A percentile compares a stretch with the other conserved stretches of the same genome.
phyloP scores from a whole-genome alignment of 2,329 filamentous ascomycete genomes.

The Neofusicoccum laricinum region DNA sequence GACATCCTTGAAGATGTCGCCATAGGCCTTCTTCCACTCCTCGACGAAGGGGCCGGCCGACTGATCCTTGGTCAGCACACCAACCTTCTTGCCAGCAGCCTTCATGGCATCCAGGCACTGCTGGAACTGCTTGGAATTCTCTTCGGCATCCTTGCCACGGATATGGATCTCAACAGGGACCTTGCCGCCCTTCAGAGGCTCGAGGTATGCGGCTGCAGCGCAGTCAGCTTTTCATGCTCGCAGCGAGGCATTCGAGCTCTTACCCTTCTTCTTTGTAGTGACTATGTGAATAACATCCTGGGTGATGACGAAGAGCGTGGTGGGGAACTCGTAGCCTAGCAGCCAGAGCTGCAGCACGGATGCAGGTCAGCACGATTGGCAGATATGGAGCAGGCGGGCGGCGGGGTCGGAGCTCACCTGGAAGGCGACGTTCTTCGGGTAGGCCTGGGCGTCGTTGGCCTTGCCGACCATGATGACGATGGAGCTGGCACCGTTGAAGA shows the following conservation, averaged over 20 bases:
- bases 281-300: slow-evolving; percentile 84
- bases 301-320: slow-evolving; percentile 90
- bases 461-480: slow-evolving; percentile 93
- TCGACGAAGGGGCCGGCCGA: slow-evolving; percentile 87
- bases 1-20: slow-evolving; percentile 72
- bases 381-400: not conserved
- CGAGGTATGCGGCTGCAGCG: slow-evolving; percentile 77
- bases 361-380: slow-evolving; percentile 19
- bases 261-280: slow-evolving; percentile 96
- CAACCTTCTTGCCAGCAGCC: slow-evolving; percentile 87
- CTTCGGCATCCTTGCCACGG: slow-evolving; percentile 83
- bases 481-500: slow-evolving; percentile 83
- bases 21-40: slow-evolving; percentile 89
- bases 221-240: slow-evolving; percentile 33
- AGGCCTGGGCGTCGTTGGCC: slow-evolving; percentile 80
- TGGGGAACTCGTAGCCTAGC: slow-evolving; percentile 96
- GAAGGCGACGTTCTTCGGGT: slow-evolving; percentile 94
- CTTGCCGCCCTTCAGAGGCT: slow-evolving; percentile 87
- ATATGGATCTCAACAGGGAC: slow-evolving; percentile 90
- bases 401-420: slow-evolving; percentile 62
- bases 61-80: slow-evolving; percentile 78
- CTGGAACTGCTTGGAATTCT: slow-evolving; percentile 87
- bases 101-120: slow-evolving; percentile 86
- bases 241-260: slow-evolving; percentile 18
- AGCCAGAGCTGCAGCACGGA: slow-evolving; percentile 77